Conservation (phyloP, 495 filamentous ascomycete genomes). For the Bathelium albidoporum region DNA sequence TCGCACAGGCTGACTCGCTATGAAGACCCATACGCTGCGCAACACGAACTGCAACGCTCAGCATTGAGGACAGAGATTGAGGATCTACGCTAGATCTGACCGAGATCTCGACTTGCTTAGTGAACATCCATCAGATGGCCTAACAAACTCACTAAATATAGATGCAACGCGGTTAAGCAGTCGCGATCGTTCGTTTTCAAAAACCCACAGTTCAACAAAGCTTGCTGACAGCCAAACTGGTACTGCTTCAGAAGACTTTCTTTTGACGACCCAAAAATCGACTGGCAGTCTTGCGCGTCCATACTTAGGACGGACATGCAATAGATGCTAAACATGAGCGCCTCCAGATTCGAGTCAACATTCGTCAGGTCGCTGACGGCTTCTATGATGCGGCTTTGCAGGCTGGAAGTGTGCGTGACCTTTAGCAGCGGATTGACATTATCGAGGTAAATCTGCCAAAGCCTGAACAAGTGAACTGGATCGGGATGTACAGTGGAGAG, state of each 20-base stretch:
- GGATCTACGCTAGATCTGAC: constrained; percentile 37
- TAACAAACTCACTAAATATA: constrained; percentile 44
- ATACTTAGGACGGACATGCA: constrained; percentile 40
- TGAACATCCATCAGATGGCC: constrained; percentile 5
- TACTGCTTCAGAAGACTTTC: constrained; percentile 37
- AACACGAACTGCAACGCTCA: constrained; percentile 43
- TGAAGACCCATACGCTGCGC: constrained; percentile 47
- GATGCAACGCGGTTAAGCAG: constrained; percentile 48
- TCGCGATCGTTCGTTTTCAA: constrained; percentile 41
- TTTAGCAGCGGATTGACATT: constrained; percentile 26
- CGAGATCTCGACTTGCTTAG: constrained; percentile 39
- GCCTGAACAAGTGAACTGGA: constrained; percentile 32
- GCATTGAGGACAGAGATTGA: constrained; percentile 43
- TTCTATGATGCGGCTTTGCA: constrained; percentile 31
- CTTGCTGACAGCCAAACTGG: constrained; percentile 47
- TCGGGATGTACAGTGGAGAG: constrained; percentile 41
- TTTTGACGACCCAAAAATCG: constrained; percentile 35
- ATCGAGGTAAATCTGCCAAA: constrained; percentile 26
- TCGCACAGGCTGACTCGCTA: constrained; percentile 31
- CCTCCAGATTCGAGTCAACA: constrained; percentile 28
- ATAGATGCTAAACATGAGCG: constrained; percentile 52
- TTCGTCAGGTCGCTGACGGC: constrained; percentile 26
- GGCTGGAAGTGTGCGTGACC: constrained; percentile 21
- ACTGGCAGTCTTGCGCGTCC: constrained; percentile 31
- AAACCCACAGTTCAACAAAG: constrained; percentile 38